A percentile compares a stretch with the other conserved stretches of the same genome.
Evolutionary conservation across 352 stramenopile species (phyloP).

Genomic region (Pythium utonaiense): DNA sequence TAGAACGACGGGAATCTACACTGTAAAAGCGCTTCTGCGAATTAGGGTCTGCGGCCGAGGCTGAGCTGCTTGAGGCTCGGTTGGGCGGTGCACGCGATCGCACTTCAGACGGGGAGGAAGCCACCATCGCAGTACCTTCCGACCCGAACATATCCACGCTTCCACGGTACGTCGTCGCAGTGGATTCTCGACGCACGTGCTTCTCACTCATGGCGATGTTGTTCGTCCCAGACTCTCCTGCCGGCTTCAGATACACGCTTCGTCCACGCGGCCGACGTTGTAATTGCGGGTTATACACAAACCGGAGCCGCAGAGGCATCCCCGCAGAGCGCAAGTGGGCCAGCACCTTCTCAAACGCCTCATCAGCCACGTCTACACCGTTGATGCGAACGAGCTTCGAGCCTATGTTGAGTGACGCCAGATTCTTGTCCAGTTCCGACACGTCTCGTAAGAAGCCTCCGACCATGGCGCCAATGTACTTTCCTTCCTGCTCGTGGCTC

Average conservation of each 20-base stretch:
- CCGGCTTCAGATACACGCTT: conserved; percentile 20
- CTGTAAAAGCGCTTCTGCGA: conserved; percentile 42
- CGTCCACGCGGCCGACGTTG: conserved; percentile 28
- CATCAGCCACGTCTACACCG: conserved; percentile 51
- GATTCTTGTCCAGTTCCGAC: conserved; percentile 49
- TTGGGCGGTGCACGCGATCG: neutral
- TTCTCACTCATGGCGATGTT: conserved; percentile 16
- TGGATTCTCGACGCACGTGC: conserved; percentile 10
- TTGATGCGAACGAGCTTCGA: conserved; percentile 73
- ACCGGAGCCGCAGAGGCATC: conserved; percentile 59
- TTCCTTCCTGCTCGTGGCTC: conserved; percentile 54
- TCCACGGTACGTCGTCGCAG: conserved; percentile 9
- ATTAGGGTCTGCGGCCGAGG: neutral
- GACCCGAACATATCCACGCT: conserved; percentile 15
- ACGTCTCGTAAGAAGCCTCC: conserved; percentile 61
- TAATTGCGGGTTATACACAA: conserved; percentile 57
- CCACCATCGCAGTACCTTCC: neutral
- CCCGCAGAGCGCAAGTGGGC: conserved; percentile 40
- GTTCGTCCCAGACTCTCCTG: neutral
- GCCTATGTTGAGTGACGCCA: conserved; percentile 58
- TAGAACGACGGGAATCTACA: conserved; percentile 44
- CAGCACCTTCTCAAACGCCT: conserved; percentile 63
- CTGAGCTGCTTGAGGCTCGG: conserved; percentile 15
- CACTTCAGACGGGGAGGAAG: neutral
- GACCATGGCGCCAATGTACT: conserved; percentile 65